Base-by-base conservation (phyloP, 352 stramenopile genomes). In the Globisporangium barbulae region DNA sequence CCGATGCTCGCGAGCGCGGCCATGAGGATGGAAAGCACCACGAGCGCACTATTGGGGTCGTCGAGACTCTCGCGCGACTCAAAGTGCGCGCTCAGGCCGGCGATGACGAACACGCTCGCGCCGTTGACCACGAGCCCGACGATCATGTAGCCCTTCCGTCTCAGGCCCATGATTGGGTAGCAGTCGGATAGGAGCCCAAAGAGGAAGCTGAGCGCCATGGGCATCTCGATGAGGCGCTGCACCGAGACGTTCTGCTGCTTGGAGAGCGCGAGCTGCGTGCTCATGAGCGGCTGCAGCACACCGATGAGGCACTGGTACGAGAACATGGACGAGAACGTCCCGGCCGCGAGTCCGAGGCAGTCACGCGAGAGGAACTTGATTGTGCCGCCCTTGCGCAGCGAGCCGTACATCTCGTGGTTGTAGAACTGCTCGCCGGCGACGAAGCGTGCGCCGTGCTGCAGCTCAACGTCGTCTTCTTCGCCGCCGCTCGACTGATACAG, bases 131-230 rank as follows among this genome's bases (percentile, higher is more conserved):
- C 68, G 49, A 72, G 82, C 5, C 93, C 93, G 37, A 95, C 61
- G 41, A 96, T 86, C 75, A 97, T 96, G 74, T 97, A 98, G 13
- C 86, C 83, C 73, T 97, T 97, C 50, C 91, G 81, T 22, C 87
- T 89, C 19, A 93, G 76, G 2, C 91, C 90, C 75, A 90, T 89
- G 74, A 97, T 94, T 37, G 93, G 91, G 64, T 96, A 93, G 54
- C 81, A 96, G 68, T 98, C 90, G 19, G 81, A 96, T 13, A 97
- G 63, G 2, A 98, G 72, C 35, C 91, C 91, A 44, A 97, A 80
- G 13, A 97, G 73, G 48, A 97, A 91, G 72, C 91, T 97, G 53
- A 97, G 79, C 17, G 78, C 83, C 82, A 91, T 96, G 31, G 91
- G 89, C 61, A 98, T 74, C 48, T 94, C 73, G 35, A 96, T 81